Evolutionary conservation across 2,329 filamentous ascomycete genomes (phyloP), one percentile per base, ranked within the genome.

Genomic region (Fusarium sp.): DNA sequence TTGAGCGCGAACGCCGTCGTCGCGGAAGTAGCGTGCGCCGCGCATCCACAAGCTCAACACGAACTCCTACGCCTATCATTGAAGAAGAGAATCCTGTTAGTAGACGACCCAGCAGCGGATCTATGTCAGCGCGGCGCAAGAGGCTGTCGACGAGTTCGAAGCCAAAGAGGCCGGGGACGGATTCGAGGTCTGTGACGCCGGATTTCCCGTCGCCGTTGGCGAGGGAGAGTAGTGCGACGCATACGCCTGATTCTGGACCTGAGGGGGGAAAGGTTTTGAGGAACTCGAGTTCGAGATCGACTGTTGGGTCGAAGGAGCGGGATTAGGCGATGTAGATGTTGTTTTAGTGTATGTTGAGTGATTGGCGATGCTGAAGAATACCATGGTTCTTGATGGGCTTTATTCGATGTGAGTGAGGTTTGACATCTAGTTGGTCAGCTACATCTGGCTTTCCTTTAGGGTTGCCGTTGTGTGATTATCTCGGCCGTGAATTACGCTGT

Each of bases 181-280:
- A 90, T 53, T 86, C 85, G 8, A 81, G 88, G 57, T 89, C 87
- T 9, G 83, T 87, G 6, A 89, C 88, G 7, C 88, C 88, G 2
- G 88, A 90, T 47, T 83, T 84, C 24, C 83, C 88, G 9, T 90
- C 88, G 7, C 88, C 88, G 7, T 78, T 90, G 67, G 85, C 87
- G 12, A 83, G 82, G 58, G 87, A 87, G 73, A 87, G 84, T 68
- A 87, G 81, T 54, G 71, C 66, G 26, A 74, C 76, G 8, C 60
- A 70, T 24, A 75, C 76, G 17, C 66, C 71, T 24, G 78, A 79
- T n/a, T 63, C 64, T 9, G 70, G 72, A 11, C 55, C 70, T 0
- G 78, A 79, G 8, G 71, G 74, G 4, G 73, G 73, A 0, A 75
- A 78, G 48, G 72, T 72, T n/a, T 42, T 80, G 53, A 72, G 77